phyloP scores from a whole-genome alignment of 495 filamentous ascomycete species.

The Delitschia confertaspora region DNA sequence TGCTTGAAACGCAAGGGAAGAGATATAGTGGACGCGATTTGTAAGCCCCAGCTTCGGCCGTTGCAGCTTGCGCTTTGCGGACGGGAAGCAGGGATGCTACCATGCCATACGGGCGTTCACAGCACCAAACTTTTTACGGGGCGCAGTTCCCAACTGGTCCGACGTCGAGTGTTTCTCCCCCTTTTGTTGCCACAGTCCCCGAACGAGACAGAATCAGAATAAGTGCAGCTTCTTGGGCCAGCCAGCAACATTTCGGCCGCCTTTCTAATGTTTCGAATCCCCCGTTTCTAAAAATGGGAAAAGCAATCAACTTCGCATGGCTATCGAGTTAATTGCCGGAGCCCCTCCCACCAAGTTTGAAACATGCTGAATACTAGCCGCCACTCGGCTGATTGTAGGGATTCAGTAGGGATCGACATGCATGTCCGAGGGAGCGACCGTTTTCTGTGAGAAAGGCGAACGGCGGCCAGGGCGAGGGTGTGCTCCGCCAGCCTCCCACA shows the following conservation, averaged over 20 bases:
- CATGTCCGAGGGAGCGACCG: conserved; percentile 19
- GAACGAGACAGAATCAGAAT: background rate
- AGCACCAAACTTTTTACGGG: no score
- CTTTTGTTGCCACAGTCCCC: no score
- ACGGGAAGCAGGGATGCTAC: conserved; percentile 25
- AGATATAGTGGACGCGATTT: background rate
- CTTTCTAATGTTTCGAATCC: conserved; percentile 13
- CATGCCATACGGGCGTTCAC: background rate
- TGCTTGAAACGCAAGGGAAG: no score
- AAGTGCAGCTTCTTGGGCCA: conserved; percentile 4
- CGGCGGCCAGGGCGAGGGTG: conserved; percentile 12
- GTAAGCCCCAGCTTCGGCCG: conserved; percentile 6
- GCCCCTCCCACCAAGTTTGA: conserved; percentile 16
- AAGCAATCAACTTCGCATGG: conserved; percentile 19
- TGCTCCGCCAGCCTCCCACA: conserved; percentile 8
- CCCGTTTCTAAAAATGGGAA: conserved; percentile 13
- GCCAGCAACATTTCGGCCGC: conserved; percentile 9
- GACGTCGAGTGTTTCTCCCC: no score
- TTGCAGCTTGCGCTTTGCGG: conserved; percentile 18
- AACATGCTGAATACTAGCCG: conserved; percentile 13
- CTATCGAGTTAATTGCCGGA: conserved; percentile 23
- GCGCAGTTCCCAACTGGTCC: no score
- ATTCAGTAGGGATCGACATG: conserved; percentile 19
- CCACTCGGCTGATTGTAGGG: conserved; percentile 22
- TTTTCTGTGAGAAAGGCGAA: conserved; percentile 20